Base-by-base conservation (phyloP, 306 rosid species). In the Ziziphus jujuba region DNA sequence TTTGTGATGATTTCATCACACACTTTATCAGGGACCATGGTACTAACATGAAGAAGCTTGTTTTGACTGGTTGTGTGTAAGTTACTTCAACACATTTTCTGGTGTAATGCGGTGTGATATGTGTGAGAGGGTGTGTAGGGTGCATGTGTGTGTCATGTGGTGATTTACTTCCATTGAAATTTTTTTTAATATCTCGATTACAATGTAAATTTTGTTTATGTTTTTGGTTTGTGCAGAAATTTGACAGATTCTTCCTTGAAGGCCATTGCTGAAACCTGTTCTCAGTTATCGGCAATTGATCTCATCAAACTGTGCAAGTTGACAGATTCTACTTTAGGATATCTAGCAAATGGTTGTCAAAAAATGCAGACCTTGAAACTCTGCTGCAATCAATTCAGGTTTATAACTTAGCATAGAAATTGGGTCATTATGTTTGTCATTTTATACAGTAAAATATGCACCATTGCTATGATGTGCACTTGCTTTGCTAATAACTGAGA, bases 381-480 rank as follows among this genome's bases (percentile, higher is more conserved):
- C 53, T 50, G 80, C 63, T 81, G 87, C 63, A 81, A 77, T 79
- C 43, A 66, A 43, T 90, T 93, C 91, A 93, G 98, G 98, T 89
- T 50, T 60, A 57, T 75, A 55, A 67, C 16, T 21, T 19, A 45
- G 9, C 36, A 9, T 21, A 34, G 19, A 14, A 22, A 24, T 47
- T 31, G 62, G 1, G 45, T 40, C 45, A 8, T 40, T 40, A 10
- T 40, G 45, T 40, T 40, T 40, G 1, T 40, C 45, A 40, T 40
- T 40, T 40, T 40, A 40, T 40, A 58, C 22, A 25, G 28, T 61
- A 23, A 14, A 34, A 40, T 55, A 6, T 54, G 25, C 53, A 57
- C 13, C 66, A 19, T 67, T 58, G 3, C 53, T 24, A 33, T 17
- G 28, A 5, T 25, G 48, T 16, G 45, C 69, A 9, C 70, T 38